Conservation (phyloP, 192 early-diverging fungal species). For the Rhizophagus sp. region DNA sequence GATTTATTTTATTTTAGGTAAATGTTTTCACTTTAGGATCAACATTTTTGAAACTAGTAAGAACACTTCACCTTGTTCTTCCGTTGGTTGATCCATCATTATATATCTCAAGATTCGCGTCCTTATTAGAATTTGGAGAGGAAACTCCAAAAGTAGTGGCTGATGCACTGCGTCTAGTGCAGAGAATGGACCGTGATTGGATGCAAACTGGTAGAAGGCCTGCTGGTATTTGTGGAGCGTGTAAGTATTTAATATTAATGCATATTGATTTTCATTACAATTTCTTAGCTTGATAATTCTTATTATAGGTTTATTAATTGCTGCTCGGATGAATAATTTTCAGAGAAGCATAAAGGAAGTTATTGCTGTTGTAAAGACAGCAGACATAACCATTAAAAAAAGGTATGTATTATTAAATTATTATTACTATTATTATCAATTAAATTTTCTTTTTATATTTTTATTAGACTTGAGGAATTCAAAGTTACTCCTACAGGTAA, state of each 20-base stretch:
- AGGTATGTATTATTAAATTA: conserved; percentile 45
- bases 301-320: conserved; percentile 64
- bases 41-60: conserved; percentile 77
- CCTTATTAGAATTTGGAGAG: conserved; percentile 88
- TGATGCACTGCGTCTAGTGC: conserved; percentile 80
- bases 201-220: conserved; percentile 86
- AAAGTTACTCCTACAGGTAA: conserved; percentile 72
- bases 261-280: neutral
- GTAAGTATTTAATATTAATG: conserved; percentile 29
- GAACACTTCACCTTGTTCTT: conserved; percentile 59
- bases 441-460: conserved; percentile 11
- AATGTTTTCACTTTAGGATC: conserved; percentile 90
- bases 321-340: conserved; percentile 90
- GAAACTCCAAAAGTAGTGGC: conserved; percentile 72
- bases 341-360: conserved; percentile 81
- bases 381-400: conserved; percentile 79
- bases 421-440: neutral
- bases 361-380: conserved; percentile 87
- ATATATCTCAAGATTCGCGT: conserved; percentile 91
- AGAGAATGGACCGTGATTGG: conserved; percentile 95
- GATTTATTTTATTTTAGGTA: conserved; percentile 37
- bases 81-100: conserved; percentile 91
- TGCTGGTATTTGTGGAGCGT: conserved; percentile 93
- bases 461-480: conserved; percentile 75
- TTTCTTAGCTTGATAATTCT: neutral